Percentiles rank a stretch among this genome's conserved stretches.
These are phyloP conservation scores for Ceratobasidium sp. DNA, from an alignment of 1,284 basidiomycete genomes.

Conservation along the genomic window DNA sequence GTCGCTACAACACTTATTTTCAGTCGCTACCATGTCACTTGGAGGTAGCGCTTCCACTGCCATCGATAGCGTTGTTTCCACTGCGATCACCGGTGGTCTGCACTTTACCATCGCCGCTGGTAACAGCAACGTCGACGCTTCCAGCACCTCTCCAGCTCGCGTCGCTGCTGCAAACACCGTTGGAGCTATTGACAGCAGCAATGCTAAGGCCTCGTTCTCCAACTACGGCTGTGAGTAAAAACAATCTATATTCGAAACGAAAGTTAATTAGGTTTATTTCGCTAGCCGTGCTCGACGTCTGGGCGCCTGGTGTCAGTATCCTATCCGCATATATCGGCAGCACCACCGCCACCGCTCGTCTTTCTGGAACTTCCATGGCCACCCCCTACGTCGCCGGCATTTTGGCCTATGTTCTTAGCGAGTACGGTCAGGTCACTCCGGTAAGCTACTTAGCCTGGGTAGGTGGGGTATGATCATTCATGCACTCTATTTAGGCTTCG, in stretches of 20 bases:
- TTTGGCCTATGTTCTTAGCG: conserved; percentile 26
- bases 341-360: conserved; percentile 50
- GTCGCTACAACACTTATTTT: conserved; percentile 47
- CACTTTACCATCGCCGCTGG: conserved; percentile 97
- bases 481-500: not conserved
- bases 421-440: conserved; percentile 31
- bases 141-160: conserved; percentile 52
- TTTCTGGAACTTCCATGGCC: conserved; percentile 53
- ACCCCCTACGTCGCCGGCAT: conserved; percentile 38
- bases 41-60: conserved; percentile 36
- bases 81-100: conserved; percentile 80
- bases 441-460: not conserved
- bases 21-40: conserved; percentile 41
- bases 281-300: conserved; percentile 68
- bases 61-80: conserved; percentile 40
- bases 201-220: conserved; percentile 89
- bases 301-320: conserved; percentile 71
- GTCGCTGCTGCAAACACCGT: conserved; percentile 85
- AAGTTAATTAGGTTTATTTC: too few relatives aligned
- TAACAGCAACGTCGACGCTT: conserved; percentile 63
- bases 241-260: not conserved
- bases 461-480: not conserved
- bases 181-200: conserved; percentile 79
- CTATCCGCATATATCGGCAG: conserved; percentile 49
- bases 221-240: conserved; percentile 69